Base-by-base conservation (phyloP, 352 stramenopile genomes). In the Pythium utonaiense region DNA sequence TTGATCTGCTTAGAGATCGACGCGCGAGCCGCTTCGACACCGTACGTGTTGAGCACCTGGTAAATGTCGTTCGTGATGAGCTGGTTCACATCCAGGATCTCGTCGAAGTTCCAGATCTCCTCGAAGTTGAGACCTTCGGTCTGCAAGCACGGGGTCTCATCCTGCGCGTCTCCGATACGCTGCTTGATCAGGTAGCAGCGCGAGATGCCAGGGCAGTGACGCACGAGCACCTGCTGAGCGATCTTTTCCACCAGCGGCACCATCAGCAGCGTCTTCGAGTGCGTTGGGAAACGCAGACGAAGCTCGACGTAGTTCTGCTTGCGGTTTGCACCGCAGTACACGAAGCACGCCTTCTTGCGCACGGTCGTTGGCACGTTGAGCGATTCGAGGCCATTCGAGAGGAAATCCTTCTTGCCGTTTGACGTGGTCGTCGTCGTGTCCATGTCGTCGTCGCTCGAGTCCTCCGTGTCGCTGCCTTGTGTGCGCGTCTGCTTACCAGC, bases 1-100 rank as follows among this genome's bases (percentile, higher is more conserved):
- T 90, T 96, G 68, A 99, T 99, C 83, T 99, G 97, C 59, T 98
- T 93, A 6, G 98, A 97, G 78, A 99, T 99, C 56, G 83, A 97
- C 34, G 88, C 95, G 22, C 98, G 89, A 45, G 96, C 95, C 21
- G 97, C 98, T 71, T 99, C 98, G 8, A 99, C 97, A 64, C 98
- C 98, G 74, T 99, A 99, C 4, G 93, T 96, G 60, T 92, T 89
- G 53, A 98, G 70, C 61, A 99, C 94, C 57, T 94, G 75, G 74
- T 91, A 98, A 64, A 99, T 98, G 74, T 99, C 96, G 79, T 99
- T 99, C 22, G 96, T 99, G 53, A 89, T 76, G 17, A 99, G 70
- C 47, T 95, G 82, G 67, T 97, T 97, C 38, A 98, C 91, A 74
- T 99, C 94, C 21, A 98, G 75, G 25, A 91, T 79, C 56, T 97